These are phyloP conservation scores for Flaveria trinervia DNA, from an alignment of 129 eudicot genomes.

Conservation along the genomic window DNA sequence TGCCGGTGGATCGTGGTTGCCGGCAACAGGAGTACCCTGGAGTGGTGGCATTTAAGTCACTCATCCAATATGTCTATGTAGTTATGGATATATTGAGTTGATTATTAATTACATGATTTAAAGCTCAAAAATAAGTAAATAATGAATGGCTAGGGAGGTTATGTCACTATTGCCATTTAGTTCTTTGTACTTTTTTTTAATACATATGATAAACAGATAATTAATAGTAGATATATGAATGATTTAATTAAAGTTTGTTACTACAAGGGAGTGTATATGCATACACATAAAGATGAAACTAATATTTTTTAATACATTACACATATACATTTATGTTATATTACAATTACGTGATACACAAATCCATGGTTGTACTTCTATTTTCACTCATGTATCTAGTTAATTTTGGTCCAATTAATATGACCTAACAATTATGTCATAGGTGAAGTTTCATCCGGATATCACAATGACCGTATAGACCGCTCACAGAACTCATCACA, in stretches of 20 bases:
- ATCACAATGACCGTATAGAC: no score
- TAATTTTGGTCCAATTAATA: no score
- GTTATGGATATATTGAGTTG: constrained; percentile 23
- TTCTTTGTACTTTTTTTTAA: neutral
- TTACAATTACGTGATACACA: neutral
- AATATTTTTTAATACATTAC: no score
- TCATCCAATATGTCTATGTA: neutral
- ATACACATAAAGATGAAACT: no score
- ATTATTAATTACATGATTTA: constrained; percentile 6
- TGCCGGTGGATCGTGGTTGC: constrained; percentile 68
- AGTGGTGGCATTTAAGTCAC: constrained; percentile 45
- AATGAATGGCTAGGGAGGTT: neutral
- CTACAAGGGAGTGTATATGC: neutral
- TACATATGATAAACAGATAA: neutral
- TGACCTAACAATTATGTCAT: no score
- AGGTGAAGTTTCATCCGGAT: no score
- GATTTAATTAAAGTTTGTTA: neutral
- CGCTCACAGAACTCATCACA: no score
- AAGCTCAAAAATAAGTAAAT: constrained; percentile 14
- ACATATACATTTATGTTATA: no score
- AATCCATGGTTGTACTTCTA: no score
- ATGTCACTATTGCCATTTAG: constrained; percentile 1
- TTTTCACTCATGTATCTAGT: no score
- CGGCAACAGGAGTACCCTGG: constrained; percentile 55
- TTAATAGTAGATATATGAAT: neutral